Percentiles rank a stretch among this genome's conserved stretches.
phyloP scores from a whole-genome alignment of 768 basidiomycete species.

The Astraeus odoratus region DNA sequence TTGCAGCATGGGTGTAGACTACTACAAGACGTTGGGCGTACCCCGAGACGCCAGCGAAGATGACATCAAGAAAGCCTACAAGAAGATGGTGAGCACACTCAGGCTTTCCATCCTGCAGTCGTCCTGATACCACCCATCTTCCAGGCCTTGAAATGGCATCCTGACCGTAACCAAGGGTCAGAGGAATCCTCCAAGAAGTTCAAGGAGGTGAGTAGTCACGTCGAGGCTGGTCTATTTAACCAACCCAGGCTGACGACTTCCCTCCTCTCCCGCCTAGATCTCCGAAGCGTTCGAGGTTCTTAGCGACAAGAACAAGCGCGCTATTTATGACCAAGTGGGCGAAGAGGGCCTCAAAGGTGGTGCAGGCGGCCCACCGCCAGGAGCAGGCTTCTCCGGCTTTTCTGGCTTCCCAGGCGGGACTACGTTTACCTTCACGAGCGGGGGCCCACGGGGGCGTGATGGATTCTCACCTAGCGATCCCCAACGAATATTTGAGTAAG shows the following conservation, averaged over 20 bases:
- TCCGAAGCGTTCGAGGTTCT: slow-evolving; percentile 97
- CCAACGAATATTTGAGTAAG: slow-evolving; percentile 83
- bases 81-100: slow-evolving; percentile 76
- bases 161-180: slow-evolving; percentile 81
- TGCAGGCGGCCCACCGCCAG: slow-evolving; percentile 48
- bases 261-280: slow-evolving; percentile 38
- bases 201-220: slow-evolving; percentile 72
- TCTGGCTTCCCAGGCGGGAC: slow-evolving; percentile 41
- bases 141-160: slow-evolving; percentile 91
- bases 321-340: slow-evolving; percentile 88
- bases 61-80: slow-evolving; percentile 90
- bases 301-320: slow-evolving; percentile 77
- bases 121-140: slow-evolving; percentile 5
- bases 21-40: slow-evolving; percentile 81
- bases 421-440: slow-evolving; percentile 50
- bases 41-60: slow-evolving; percentile 69
- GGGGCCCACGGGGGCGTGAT: slow-evolving; percentile 32
- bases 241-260: too few relatives aligned
- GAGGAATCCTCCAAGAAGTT: slow-evolving; percentile 87
- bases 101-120: neutral
- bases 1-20: slow-evolving; percentile 69
- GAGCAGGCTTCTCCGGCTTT: slow-evolving; percentile 39
- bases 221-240: too few relatives aligned
- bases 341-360: slow-evolving; percentile 89
- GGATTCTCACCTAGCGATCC: slow-evolving; percentile 81